Base-by-base conservation (phyloP, 1,139 yeast species). In the Torulaspora pretoriensis region DNA sequence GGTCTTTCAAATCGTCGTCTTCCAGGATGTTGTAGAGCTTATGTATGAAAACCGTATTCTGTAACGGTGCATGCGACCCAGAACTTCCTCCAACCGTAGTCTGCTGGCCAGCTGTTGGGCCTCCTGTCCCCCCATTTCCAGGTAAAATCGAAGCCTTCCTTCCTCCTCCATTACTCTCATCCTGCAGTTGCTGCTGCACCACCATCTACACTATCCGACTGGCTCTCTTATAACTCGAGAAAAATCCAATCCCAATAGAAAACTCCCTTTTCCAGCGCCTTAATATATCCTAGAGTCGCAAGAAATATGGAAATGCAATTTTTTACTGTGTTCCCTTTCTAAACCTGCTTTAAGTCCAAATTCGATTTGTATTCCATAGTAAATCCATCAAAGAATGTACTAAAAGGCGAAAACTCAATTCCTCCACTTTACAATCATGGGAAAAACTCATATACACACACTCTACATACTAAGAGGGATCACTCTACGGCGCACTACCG, bases 21-120 rank as follows among this genome's bases (percentile, higher is more conserved):
- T 79, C 80, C 43, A 80, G 68, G 81, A 80, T 80, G 46, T 75
- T 79, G 65, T 79, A 80, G 33, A 80, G 68, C 59, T 80, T 80
- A 59, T 80, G 83, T 46, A 80, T 78, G 60, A 80, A 80, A 17
- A 79, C 80, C 4, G 81, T 77, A 54, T 78, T 59, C 35, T 45
- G 52, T 36, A 46, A 42, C 16, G 49, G 48, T 4, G 41, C 47
- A 25, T 32, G 38, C 17, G 12, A 40, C 27, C 35, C 35, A 3
- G 31, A 29, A 13, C 10, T 35, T 29, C 27, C 28, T 9, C 9
- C 32, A 31, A 10, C 14, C 12, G 27, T 16, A 16, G 26, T 17
- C 12, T 19, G 22, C 22, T 5, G 7, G 2, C 22, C 22, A 19
- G 7, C 22, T 19, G 22, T 5, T 7, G 22, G 7, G 7, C n/a